A percentile compares a stretch with the other conserved stretches of the same genome.
Conservation (phyloP, 192 early-diverging fungal species). For the Spinellus fusiger region DNA sequence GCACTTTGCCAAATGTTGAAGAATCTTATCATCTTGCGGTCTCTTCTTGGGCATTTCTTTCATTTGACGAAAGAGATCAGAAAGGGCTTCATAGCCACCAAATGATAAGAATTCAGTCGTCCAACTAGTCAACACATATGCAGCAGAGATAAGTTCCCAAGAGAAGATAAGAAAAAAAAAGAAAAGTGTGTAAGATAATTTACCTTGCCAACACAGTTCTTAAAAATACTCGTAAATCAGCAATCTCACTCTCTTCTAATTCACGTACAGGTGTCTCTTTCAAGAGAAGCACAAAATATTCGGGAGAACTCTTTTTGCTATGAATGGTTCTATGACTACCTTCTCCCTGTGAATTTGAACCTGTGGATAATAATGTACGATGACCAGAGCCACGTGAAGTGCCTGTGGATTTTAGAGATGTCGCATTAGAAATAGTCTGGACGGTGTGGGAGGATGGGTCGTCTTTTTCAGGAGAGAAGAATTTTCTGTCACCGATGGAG, state of each 20-base stretch:
- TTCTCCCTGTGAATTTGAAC: background rate
- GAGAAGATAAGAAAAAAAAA: background rate
- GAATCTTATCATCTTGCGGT: constrained; percentile 23
- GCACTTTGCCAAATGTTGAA: constrained; percentile 32
- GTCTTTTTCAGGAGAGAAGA: background rate
- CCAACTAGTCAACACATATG: constrained; percentile 19
- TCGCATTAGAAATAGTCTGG: background rate
- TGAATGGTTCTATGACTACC: background rate
- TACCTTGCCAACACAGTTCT: constrained; percentile 24
- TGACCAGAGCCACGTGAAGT: background rate
- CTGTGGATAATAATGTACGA: background rate
- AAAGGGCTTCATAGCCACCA: constrained; percentile 26
- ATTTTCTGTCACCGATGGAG: background rate
- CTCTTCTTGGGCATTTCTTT: constrained; percentile 26
- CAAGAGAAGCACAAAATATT: constrained; percentile 18
- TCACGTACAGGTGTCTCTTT: constrained; percentile 14
- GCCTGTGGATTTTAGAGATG: background rate
- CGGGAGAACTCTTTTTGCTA: constrained; percentile 13
- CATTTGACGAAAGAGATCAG: constrained; percentile 26
- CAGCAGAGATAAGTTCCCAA: too few species aligned
- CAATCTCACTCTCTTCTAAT: constrained; percentile 19
- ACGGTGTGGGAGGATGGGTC: background rate
- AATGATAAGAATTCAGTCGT: constrained; percentile 24
- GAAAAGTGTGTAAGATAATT: background rate
- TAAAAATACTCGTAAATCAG: constrained; percentile 23